Base-by-base conservation (phyloP, 1,284 basidiomycete species). In the Cutaneotrichosporon arboriforme region DNA sequence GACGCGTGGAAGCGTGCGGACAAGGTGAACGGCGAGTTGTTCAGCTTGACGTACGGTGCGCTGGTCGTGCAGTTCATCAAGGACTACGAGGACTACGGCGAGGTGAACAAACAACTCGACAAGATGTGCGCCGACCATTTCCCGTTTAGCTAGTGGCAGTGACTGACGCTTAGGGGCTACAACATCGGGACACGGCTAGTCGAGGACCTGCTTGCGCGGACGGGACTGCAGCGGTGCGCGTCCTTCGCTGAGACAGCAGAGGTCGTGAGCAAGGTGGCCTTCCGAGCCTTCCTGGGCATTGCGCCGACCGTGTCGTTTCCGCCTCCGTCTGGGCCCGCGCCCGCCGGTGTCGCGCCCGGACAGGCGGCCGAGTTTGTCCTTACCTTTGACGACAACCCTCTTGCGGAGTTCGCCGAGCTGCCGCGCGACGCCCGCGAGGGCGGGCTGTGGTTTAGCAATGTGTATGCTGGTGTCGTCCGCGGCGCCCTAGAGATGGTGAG, bases 11-110 rank as follows among this genome's bases (percentile, higher is more conserved):
- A 92, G 72, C 81, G 88, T 50, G 83, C 89, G 4, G 90, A 94
- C 74, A 93, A 93, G 80, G 88, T 91, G 47, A 98, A 96, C 73
- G 90, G 91, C 65, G 96, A 99, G 76, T 82, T 98, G 18, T 98
- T 99, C 75, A 87, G 93, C 4, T 77, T 98, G 57, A 98, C 94
- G 21, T 99, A 99, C 66, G 96, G 96, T 48, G 91, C 93, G 15
- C 82, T 98, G 44, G 96, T 99, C 46, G 91, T 97, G 35, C 96
- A 99, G 77, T 83, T 99, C 58, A 91, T 98, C 64, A 94, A 97
- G 73, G 96, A 99, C 76, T 98, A 97, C 69, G 94, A 99, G 70
- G 93, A 98, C 78, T 98, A 97, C 66, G 80, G 80, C 14, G 90
- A 94, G 73, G 82, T 83, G 51, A 84, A 84, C 76, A 79, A 78